Base-by-base conservation (phyloP, 495 filamentous ascomycete genomes). In the Thermochaetoides thermophila region DNA sequence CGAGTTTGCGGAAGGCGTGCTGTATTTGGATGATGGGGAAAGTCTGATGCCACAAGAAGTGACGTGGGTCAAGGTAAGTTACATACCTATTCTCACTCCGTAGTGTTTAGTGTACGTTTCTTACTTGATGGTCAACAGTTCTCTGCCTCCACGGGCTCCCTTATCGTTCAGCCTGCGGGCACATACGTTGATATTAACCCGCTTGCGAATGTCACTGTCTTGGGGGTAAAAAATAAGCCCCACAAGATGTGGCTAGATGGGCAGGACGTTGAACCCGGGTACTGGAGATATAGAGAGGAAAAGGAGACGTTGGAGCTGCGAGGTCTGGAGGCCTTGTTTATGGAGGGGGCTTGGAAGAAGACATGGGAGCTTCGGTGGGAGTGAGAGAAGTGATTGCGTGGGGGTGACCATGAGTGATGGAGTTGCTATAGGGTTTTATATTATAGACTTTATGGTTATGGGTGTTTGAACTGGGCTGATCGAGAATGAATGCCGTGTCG, bases 21-120 rank as follows among this genome's bases (percentile, higher is more conserved):
- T 93, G 7, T 91, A 93, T 45, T 44, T 92, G 7, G 85, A 93
- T 44, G 86, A 94, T 50, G 85, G 85, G 0, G 78, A 78, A 52
- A 83, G 75, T 29, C 22, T 89, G 18, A 43, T 42, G 17, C 81
- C 69, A 3, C 56, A 63, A 13, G 56, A 59, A 0, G 77, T 70
- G 8, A 60, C 69, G 7, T 66, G 59, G 45, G 68, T 84, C 28
- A 42, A 64, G 38, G 68, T 72, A 43, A 50, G 57, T 56, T 32
- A 29, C 20, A 20, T 1, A 13, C 1, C n/a, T 9, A 5, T 17
- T 26, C 12, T 36, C 19, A n/a, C n/a, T 20, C 27, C 5, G 8
- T 24, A n/a, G n/a, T 13, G 7, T 33, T 26, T 23, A 18, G 7
- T 17, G 11, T 12, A 25, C 15, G 20, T 32, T 19, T 16, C 29